Base-by-base conservation (phyloP, 768 basidiomycete genomes). In the Lactarius psammicola region DNA sequence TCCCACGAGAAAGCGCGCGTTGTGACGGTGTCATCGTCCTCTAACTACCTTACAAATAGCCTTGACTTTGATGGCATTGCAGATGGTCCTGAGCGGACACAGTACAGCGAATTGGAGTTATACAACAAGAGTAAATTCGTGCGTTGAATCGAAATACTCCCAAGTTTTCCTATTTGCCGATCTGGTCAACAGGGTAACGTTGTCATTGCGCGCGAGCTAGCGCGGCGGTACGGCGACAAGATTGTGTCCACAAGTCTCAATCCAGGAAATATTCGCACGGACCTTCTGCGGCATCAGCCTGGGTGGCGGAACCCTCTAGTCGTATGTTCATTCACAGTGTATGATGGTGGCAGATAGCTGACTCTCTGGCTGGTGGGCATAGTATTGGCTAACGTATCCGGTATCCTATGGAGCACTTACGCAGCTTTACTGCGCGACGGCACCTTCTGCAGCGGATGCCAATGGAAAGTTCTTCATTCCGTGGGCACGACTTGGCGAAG, bases 101-200 rank as follows among this genome's bases (percentile, higher is more conserved):
- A 67, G 60, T 30, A 57, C 40, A 38, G 60, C 15, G 42, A 60
- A 8, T 33, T 64, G 26, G 40, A 23, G 3, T 44, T 73, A 46
- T 77, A 77, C 59, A 40, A 31, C 44, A 75, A 75, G 62, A 79
- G 78, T 70, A 87, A 85, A 77, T 77, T 81, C 42, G 84, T 84
- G 69, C 18, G 78, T 71, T 15, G 23, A 4, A 2, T 3, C 36
- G 4, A 28, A 23, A 7, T 9, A 10, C 17, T 10, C 18, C n/a
- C n/a, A 9, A 26, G 6, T 9, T 17, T n/a, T 55, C 2, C 20
- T n/a, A 4, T 33, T 28, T 11, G 13, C 20, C 62, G 62, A 58
- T 60, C 23, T n/a, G 33, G 26, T 30, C 55, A 34, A 30, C 28
- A 70, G 69, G 84, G 75, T 17, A 80, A 82, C 60, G 73, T 82